phyloP scores from a whole-genome alignment of 2,329 filamentous ascomycete genomes.

The Fusarium nygamai region DNA sequence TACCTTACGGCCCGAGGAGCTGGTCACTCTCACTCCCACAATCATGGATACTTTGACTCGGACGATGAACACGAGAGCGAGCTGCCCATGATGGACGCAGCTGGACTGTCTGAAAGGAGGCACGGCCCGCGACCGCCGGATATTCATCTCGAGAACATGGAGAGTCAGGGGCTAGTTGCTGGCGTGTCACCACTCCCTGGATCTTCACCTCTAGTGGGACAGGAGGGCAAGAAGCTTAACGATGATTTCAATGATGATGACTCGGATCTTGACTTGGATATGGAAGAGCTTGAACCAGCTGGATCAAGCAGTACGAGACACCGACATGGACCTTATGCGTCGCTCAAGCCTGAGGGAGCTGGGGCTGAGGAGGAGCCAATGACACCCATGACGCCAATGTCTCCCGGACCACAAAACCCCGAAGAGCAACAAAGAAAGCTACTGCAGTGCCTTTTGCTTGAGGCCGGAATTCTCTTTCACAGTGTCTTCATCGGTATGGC shows the following conservation, averaged over 20 bases:
- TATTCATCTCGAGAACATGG: conserved; percentile 62
- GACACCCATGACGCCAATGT: conserved; percentile 35
- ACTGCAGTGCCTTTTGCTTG: conserved; percentile 81
- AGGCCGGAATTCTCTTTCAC: conserved; percentile 87
- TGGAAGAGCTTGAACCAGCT: conserved; percentile 67
- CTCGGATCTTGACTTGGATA: conserved; percentile 67
- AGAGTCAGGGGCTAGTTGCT: conserved; percentile 65
- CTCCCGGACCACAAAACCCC: conserved; percentile 49
- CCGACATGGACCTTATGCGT: conserved; percentile 46
- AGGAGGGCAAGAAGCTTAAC: conserved; percentile 42
- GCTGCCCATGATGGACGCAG: conserved; percentile 38
- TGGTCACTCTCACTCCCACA: conserved; percentile 68
- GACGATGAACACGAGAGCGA: conserved; percentile 52
- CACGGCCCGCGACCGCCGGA: conserved; percentile 56
- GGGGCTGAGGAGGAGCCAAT: conserved; percentile 43
- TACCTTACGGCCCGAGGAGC: conserved; percentile 80
- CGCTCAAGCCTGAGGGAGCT: conserved; percentile 45
- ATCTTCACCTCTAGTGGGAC: conserved; percentile 55
- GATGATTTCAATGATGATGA: conserved; percentile 56
- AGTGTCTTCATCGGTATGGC: conserved; percentile 90
- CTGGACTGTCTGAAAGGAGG: conserved; percentile 53
- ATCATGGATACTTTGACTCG: conserved; percentile 60
- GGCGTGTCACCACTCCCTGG: conserved; percentile 67
- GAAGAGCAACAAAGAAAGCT: conserved; percentile 74
- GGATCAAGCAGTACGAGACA: conserved; percentile 37